phyloP scores from a whole-genome alignment of 176 grass and related monocot genomes.

The Bothriochloa decipiens region DNA sequence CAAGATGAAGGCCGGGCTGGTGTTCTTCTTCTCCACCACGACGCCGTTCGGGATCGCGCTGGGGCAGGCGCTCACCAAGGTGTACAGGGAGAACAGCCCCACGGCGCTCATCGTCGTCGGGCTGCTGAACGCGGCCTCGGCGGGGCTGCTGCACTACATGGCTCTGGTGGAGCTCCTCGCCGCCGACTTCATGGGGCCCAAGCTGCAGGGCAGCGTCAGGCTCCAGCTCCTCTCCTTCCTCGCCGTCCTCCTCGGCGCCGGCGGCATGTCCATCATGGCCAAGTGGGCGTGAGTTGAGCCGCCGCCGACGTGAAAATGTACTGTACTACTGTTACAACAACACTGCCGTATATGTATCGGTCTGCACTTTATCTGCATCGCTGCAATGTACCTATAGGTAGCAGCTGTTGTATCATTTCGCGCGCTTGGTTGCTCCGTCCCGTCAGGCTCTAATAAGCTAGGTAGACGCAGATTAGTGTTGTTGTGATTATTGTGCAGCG shows the following conservation, averaged over 20 bases:
- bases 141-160: conserved; percentile 88
- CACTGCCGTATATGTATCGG: too few relatives aligned
- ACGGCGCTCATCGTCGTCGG: conserved; percentile 76
- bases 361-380: too few relatives aligned
- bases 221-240: conserved; percentile 56
- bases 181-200: conserved; percentile 75
- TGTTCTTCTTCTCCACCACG: conserved; percentile 87
- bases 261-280: conserved; percentile 85
- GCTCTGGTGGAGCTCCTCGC: conserved; percentile 85
- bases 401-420: too few relatives aligned
- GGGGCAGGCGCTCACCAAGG: conserved; percentile 68
- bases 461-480: too few relatives aligned
- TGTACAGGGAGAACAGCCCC: conserved; percentile 82
- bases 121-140: conserved; percentile 62
- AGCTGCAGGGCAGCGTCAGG: conserved; percentile 67
- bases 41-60: conserved; percentile 78
- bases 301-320: too few relatives aligned
- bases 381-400: too few relatives aligned
- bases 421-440: too few relatives aligned
- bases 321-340: too few relatives aligned
- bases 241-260: conserved; percentile 81
- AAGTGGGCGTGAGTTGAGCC: conserved; percentile 65
- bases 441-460: too few relatives aligned
- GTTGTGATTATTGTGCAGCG: too few relatives aligned
- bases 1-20: conserved; percentile 63